Conservation (phyloP, 2,329 filamentous ascomycete species). For the Scedosporium boydii region DNA sequence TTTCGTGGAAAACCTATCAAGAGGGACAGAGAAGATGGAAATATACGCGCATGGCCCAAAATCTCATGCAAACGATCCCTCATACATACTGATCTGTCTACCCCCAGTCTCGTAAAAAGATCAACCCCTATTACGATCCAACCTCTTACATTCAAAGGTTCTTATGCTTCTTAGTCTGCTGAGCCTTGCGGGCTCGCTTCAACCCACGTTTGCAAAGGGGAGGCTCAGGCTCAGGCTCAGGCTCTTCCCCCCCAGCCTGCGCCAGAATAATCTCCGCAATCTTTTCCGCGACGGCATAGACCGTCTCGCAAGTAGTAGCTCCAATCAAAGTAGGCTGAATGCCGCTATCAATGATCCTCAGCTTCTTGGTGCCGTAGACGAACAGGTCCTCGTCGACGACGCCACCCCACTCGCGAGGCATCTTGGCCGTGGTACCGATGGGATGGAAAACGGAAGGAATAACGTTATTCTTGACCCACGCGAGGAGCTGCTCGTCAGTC, state of each 20-base stretch:
- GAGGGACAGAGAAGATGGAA: no score
- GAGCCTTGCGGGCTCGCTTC: not conserved
- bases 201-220: not conserved
- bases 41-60: no score
- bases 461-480: slow-evolving; percentile 13
- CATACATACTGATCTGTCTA: no score
- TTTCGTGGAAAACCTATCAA: no score
- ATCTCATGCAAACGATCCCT: no score
- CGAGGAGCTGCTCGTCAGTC: slow-evolving; percentile 13
- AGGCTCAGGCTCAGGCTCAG: not conserved
- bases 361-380: slow-evolving; percentile 17
- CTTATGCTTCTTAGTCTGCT: not conserved
- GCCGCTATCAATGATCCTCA: slow-evolving; percentile 1
- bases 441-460: slow-evolving; percentile 19
- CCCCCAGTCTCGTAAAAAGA: no score
- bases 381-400: slow-evolving; percentile 20
- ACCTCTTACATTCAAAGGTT: no score
- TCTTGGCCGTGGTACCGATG: slow-evolving; percentile 18
- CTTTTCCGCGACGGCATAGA: slow-evolving; percentile 7
- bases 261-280: slow-evolving; percentile 3
- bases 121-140: no score
- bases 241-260: not conserved
- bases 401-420: slow-evolving; percentile 18
- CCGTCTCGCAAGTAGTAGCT: slow-evolving; percentile 4
- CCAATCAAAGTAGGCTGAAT: slow-evolving; percentile 4